These are phyloP conservation scores for Filobasidium wieringae DNA, from an alignment of 768 basidiomycete species.

Conservation along the genomic window DNA sequence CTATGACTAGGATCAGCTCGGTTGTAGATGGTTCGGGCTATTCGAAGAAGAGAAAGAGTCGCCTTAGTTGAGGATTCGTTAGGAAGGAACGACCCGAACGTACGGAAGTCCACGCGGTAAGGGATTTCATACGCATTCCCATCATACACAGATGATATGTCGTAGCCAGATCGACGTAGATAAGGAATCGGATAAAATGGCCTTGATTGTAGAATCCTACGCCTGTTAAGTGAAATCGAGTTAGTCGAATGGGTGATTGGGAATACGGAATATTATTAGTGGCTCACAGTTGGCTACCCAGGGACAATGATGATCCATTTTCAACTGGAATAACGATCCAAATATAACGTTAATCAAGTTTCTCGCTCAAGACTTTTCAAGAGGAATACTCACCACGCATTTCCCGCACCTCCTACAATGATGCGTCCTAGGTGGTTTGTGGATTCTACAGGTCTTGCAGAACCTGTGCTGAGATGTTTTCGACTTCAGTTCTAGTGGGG, in stretches of 20 bases:
- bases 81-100: neutral
- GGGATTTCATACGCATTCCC: slow-evolving; percentile 46
- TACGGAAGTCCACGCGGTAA: slow-evolving; percentile 15
- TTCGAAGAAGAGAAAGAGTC: neutral
- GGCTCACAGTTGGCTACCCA: slow-evolving; percentile 36
- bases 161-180: slow-evolving; percentile 83
- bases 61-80: slow-evolving; percentile 1
- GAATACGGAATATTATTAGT: neutral
- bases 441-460: slow-evolving; percentile 72
- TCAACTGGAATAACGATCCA: slow-evolving; percentile 57
- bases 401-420: slow-evolving; percentile 81
- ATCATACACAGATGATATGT: slow-evolving; percentile 78
- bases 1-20: slow-evolving; percentile 71
- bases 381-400: slow-evolving; percentile 42
- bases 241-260: neutral
- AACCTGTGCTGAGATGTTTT: slow-evolving; percentile 78
- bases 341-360: neutral
- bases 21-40: slow-evolving; percentile 59
- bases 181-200: slow-evolving; percentile 66
- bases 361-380: neutral
- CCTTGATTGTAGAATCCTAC: slow-evolving; percentile 87
- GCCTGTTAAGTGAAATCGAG: slow-evolving; percentile 51
- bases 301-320: slow-evolving; percentile 59
- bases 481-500: slow-evolving; percentile 67
- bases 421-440: slow-evolving; percentile 81